Base-by-base conservation (phyloP, 1,284 basidiomycete genomes). In the Ceratobasidium theobromae region DNA sequence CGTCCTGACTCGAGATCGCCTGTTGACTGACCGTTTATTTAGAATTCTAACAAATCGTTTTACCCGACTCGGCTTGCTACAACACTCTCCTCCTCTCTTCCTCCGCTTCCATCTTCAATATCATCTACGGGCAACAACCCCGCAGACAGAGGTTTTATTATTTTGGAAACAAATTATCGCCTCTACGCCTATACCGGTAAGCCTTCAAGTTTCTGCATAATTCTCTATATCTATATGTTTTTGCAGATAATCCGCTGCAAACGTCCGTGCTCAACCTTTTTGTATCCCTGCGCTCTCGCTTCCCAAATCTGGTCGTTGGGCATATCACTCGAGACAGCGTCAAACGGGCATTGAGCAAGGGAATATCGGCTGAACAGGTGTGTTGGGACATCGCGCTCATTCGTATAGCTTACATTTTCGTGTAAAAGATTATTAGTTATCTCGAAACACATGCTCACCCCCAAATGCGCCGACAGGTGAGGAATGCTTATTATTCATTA, bases 351-450 rank as follows among this genome's bases (percentile, higher is more conserved):
- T 83, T 99, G 71, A 82, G 84, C 67, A 98, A 96, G 76, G 97
- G 97, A 32, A 99, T 99, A 71, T 91, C 93, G 58, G 95, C 97
- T 58, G 90, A 94, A 73, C 97, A 99, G 82, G 94, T 92, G 72
- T 30, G 79, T 75, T 3, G 57, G n/a, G n/a, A n/a, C n/a, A n/a
- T n/a, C 55, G 27, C 18, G 55, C 49, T 60, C 6, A 4, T 38
- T n/a, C n/a, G n/a, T n/a, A n/a, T n/a, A n/a, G n/a, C n/a, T n/a
- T n/a, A n/a, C n/a, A n/a, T n/a, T n/a, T n/a, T n/a, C n/a, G n/a
- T n/a, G n/a, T n/a, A n/a, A n/a, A n/a, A 96, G 92, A 97, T 99
- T 74, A 96, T 99, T 74, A 89, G 89, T 73, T 99, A 99, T 76
- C 82, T 99, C 48, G 85, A 88, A 23, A 90, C 91, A 53, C 95